A percentile compares a stretch with the other conserved stretches of the same genome.
phyloP scores from a whole-genome alignment of 2,329 filamentous ascomycete genomes.

The Colletotrichum tofieldiae region DNA sequence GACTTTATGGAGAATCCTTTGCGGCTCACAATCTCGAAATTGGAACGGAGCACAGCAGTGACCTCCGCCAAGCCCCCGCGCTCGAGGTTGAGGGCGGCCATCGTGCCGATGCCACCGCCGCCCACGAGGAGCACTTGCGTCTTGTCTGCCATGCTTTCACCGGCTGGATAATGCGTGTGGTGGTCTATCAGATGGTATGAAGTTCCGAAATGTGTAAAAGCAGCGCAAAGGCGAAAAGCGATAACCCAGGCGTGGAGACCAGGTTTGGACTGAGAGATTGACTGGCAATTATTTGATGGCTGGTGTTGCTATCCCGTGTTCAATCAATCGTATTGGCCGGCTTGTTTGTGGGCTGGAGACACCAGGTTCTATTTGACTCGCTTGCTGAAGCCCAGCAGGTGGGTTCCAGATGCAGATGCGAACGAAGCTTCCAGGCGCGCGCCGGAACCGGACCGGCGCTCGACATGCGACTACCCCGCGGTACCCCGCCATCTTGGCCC shows the following conservation, averaged over 20 bases:
- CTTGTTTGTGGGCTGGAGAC: too few relatives aligned
- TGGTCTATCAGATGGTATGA: background rate
- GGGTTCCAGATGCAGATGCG: too few relatives aligned
- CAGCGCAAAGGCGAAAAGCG: background rate
- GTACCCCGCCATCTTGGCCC: background rate
- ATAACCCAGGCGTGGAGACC: background rate
- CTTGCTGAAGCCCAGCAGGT: too few relatives aligned
- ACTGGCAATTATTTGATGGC: background rate
- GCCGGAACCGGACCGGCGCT: conserved; percentile 18
- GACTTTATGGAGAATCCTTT: conserved; percentile 70
- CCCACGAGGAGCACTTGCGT: conserved; percentile 67
- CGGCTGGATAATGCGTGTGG: background rate
- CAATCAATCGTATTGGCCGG: background rate
- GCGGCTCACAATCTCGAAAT: conserved; percentile 63
- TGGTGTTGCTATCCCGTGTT: background rate
- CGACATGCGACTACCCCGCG: conserved; percentile 1
- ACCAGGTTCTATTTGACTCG: too few relatives aligned
- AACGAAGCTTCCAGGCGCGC: too few relatives aligned
- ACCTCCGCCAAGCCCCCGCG: conserved; percentile 65
- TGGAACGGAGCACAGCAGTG: conserved; percentile 70
- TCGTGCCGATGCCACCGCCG: conserved; percentile 69
- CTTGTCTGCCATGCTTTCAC: conserved; percentile 45
- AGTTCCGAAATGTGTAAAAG: background rate
- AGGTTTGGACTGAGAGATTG: background rate
- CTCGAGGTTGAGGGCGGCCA: conserved; percentile 70